Base-by-base conservation (phyloP, 169 alveolate species). In the Ichthyophthirius multifiliis region DNA sequence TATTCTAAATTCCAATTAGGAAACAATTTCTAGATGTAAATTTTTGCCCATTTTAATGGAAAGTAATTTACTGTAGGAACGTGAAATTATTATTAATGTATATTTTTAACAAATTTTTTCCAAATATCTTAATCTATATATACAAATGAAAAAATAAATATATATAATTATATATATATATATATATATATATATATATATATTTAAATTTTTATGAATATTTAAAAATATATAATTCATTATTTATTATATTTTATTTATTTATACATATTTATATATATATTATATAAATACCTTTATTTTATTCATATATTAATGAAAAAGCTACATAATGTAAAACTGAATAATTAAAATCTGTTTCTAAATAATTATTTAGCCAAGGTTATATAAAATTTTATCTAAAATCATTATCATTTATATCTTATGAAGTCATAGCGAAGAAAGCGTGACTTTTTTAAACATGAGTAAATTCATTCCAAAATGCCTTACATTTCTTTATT, bases 91-190 rank as follows among this genome's bases (percentile, higher is more conserved):
- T 55, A 27, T 23, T 55, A 27, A n/a, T 39, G 31, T 27, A 55
- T 55, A 55, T 55, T 55, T 27, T 55, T 55, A 6, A 55, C 71
- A 55, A 55, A 55, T 7, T 55, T 55, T 39, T 55, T 55, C 71
- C 71, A 55, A 10, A 18, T 20, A 27, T 55, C 71, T 27, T 34
- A 13, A 5, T 55, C 71, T 55, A 5, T n/a, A n/a, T n/a, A n/a
- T n/a, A n/a, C n/a, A n/a, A n/a, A n/a, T n/a, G n/a, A n/a, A n/a
- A n/a, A n/a, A n/a, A n/a, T n/a, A n/a, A n/a, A n/a, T n/a, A n/a
- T n/a, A n/a, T n/a, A n/a, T n/a, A n/a, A n/a, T n/a, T n/a, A n/a
- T n/a, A n/a, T n/a, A n/a, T n/a, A n/a, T n/a, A n/a, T n/a, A n/a
- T n/a, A n/a, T n/a, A n/a, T n/a, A n/a, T n/a, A n/a, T n/a, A n/a